Evolutionary conservation across 192 early-diverging fungal species (phyloP).

Genomic region (Fimicolochytrium jonesii): DNA sequence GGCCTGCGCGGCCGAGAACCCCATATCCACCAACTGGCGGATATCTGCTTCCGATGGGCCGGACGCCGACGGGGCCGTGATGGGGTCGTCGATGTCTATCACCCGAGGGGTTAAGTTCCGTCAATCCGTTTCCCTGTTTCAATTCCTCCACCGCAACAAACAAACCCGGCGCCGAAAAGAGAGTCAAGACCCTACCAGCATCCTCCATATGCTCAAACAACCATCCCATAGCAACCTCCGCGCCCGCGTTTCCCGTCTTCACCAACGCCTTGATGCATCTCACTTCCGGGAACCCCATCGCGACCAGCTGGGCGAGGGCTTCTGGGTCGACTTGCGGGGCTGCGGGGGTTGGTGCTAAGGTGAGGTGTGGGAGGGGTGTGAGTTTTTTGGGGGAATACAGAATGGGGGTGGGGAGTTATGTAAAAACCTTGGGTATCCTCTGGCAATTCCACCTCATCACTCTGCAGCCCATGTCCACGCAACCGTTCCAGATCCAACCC

Average conservation of each 20-base stretch:
- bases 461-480: constrained; percentile 55
- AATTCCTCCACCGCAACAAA: background rate
- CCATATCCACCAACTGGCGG: constrained; percentile 81
- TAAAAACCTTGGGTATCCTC: constrained; percentile 49
- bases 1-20: constrained; percentile 75
- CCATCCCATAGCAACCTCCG: constrained; percentile 90
- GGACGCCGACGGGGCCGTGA: constrained; percentile 23
- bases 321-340: constrained; percentile 58
- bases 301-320: constrained; percentile 72
- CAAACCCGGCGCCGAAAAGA: background rate
- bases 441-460: constrained; percentile 70
- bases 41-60: constrained; percentile 56
- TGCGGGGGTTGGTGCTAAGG: no score
- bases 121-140: background rate
- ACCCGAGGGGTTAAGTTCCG: background rate
- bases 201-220: constrained; percentile 97
- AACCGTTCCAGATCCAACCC: constrained; percentile 64
- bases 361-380: no score
- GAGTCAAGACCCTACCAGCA: constrained; percentile 51
- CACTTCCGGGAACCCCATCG: constrained; percentile 90
- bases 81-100: constrained; percentile 63
- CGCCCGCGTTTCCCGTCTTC: constrained; percentile 73
- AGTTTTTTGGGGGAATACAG: no score
- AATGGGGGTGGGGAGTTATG: no score
- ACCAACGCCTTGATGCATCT: constrained; percentile 79